Conservation (phyloP, 2,329 filamentous ascomycete species). For the Ceratocystis albifundus region DNA sequence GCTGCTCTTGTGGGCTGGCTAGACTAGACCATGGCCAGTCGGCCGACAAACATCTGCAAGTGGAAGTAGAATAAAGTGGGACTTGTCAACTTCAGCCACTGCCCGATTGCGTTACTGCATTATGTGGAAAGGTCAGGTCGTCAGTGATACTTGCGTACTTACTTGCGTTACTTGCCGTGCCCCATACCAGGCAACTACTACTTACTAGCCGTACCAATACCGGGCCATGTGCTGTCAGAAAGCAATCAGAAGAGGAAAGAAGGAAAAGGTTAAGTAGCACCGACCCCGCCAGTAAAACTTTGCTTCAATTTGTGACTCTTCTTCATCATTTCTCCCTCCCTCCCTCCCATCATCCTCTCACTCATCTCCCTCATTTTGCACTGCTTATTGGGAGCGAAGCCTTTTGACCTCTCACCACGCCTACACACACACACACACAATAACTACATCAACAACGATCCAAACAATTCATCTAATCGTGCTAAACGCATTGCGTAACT, state of each 20-base stretch:
- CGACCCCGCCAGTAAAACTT: neutral
- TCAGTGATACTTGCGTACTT: neutral
- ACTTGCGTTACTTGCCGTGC: neutral
- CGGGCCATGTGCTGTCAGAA: neutral
- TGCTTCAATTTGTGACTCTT: neutral
- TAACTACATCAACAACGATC: neutral
- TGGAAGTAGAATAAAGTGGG: neutral
- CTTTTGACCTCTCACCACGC: neutral
- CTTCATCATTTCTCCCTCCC: neutral
- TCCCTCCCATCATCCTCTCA: neutral
- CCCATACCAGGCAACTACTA: neutral
- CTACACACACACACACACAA: neutral
- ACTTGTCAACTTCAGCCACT: neutral
- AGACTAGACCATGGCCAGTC: neutral
- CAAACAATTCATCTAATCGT: neutral
- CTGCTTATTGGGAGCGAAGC: neutral
- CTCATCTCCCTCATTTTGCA: neutral
- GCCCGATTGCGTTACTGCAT: conserved; percentile 8
- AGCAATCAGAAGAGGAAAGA: neutral
- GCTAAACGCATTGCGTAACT: neutral
- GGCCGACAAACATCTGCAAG: neutral
- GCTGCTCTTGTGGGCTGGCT: conserved; percentile 6
- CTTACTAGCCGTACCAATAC: neutral
- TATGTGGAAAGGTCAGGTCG: neutral
- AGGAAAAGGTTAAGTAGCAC: conserved; percentile 10